phyloP scores from a whole-genome alignment of 768 basidiomycete genomes.

The Suillus paluster region DNA sequence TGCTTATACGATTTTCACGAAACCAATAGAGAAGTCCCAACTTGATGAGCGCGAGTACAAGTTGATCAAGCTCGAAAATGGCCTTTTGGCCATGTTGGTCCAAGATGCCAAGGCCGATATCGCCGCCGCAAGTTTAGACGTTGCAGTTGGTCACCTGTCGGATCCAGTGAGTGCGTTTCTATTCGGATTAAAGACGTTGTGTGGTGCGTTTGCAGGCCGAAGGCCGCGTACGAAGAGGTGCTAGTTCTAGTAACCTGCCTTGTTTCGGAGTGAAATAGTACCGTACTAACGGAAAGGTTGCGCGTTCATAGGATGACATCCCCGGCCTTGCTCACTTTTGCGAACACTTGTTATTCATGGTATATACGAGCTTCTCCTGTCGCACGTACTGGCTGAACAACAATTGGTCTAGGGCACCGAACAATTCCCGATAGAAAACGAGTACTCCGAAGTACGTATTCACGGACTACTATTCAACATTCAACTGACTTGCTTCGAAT shows the following conservation, averaged over 20 bases:
- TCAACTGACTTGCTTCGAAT: not conserved
- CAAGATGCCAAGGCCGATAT: conserved; percentile 90
- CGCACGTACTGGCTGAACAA: conserved; percentile 1
- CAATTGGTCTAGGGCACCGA: conserved; percentile 64
- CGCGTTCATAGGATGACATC: conserved; percentile 68
- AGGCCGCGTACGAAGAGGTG: not conserved
- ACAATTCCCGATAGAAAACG: conserved; percentile 90
- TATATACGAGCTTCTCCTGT: conserved; percentile 41
- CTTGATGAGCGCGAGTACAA: conserved; percentile 84
- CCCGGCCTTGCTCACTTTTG: conserved; percentile 94
- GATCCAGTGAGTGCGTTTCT: conserved; percentile 75
- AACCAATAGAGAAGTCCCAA: conserved; percentile 67
- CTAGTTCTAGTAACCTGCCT: not conserved
- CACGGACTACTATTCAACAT: not conserved
- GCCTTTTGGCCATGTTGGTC: conserved; percentile 83
- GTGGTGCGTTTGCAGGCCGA: not conserved
- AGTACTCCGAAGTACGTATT: conserved; percentile 77
- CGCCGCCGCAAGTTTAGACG: conserved; percentile 92
- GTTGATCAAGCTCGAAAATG: conserved; percentile 85
- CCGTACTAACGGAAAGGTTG: not conserved
- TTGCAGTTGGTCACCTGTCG: conserved; percentile 90
- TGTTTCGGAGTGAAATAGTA: not conserved
- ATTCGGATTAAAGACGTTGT: not conserved
- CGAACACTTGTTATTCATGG: conserved; percentile 97
- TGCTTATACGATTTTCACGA: conserved; percentile 58